Evolutionary conservation across 441 rosid species (phyloP).

Genomic region (Syzygium syzygioides): DNA sequence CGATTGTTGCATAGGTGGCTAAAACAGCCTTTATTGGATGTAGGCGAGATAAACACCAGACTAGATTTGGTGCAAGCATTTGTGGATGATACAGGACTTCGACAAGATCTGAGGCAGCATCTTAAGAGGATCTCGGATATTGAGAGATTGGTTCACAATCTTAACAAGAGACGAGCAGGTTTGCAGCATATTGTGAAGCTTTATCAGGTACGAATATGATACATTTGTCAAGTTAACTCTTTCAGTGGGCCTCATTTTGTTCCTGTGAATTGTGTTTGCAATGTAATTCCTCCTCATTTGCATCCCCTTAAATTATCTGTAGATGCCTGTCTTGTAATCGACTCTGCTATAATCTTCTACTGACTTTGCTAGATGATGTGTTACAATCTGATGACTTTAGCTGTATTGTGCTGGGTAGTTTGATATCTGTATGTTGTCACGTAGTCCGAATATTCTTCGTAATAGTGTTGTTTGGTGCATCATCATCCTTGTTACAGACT

Average conservation of each 20-base stretch:
- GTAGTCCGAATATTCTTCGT: background rate
- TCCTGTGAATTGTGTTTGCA: background rate
- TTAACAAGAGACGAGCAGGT: slow-evolving; percentile 70
- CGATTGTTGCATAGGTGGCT: slow-evolving; percentile 94
- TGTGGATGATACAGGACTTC: slow-evolving; percentile 85
- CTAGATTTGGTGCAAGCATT: slow-evolving; percentile 90
- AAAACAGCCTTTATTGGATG: slow-evolving; percentile 88
- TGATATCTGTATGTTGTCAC: background rate
- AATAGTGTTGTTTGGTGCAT: background rate
- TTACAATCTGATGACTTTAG: background rate
- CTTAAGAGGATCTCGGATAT: slow-evolving; percentile 85
- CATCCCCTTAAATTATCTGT: background rate
- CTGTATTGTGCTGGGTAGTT: background rate
- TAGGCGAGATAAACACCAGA: slow-evolving; percentile 63
- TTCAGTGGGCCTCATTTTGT: background rate
- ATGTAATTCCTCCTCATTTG: background rate
- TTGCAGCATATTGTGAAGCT: slow-evolving; percentile 89
- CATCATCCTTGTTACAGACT: background rate
- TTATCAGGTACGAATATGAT: slow-evolving; percentile 56
- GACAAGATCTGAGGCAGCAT: slow-evolving; percentile 94
- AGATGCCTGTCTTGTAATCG: background rate
- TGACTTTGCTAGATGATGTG: background rate
- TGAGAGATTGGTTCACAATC: slow-evolving; percentile 60
- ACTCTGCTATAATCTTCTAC: background rate
- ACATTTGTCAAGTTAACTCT: background rate